These are phyloP conservation scores for Brachypodium distachyon DNA, from an alignment of 202 grass and related monocot genomes.

Conservation along the genomic window DNA sequence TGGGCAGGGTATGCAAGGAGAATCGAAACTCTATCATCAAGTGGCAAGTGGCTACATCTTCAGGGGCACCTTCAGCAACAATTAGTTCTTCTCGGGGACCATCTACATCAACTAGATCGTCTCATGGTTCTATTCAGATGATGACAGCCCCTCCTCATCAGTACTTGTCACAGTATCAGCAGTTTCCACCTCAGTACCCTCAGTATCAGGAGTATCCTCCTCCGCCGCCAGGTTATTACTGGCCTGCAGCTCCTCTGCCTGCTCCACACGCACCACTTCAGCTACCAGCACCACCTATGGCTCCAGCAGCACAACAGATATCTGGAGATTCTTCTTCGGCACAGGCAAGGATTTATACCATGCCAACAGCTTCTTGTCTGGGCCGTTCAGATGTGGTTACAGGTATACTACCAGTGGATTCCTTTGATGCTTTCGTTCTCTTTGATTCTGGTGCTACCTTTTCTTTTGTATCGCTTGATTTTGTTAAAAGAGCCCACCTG, in stretches of 20 bases:
- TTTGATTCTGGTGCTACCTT: background rate
- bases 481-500: background rate
- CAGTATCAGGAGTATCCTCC: background rate
- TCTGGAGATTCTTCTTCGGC: background rate
- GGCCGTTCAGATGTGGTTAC: background rate
- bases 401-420: background rate
- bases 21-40: background rate
- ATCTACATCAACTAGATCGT: background rate
- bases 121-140: background rate
- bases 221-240: background rate
- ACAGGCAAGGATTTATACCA: background rate
- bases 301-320: background rate
- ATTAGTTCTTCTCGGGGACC: background rate
- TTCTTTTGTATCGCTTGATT: background rate
- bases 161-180: background rate
- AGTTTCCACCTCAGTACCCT: background rate
- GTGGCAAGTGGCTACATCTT: background rate
- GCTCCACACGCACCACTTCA: background rate
- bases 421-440: background rate
- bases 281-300: background rate
- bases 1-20: background rate
- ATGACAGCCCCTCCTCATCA: background rate
- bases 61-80: background rate
- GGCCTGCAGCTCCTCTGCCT: background rate
- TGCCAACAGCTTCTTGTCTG: background rate